Evolutionary conservation across 108 stramenopile genomes (phyloP), one percentile per base, ranked within the genome.

Genomic region (Cylindrotheca fusiformis): DNA sequence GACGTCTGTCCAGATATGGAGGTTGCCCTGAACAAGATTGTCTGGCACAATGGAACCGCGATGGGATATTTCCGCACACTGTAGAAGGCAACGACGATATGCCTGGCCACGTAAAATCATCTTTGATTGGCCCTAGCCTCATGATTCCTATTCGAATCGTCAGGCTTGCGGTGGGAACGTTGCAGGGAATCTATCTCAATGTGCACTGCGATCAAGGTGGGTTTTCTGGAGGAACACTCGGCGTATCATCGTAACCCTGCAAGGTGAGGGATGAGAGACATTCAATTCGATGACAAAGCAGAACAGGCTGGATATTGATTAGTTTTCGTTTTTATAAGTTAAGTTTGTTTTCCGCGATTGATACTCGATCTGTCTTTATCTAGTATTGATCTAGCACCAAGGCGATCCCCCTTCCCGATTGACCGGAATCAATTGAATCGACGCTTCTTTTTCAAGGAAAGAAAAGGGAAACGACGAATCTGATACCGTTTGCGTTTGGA

Each of bases 51-150:
- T 94, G 95, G 93, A 87, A 87, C 58, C 77, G 70, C 31, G 93
- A 96, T 69, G 90, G 91, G 14, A 93, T 88, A 50, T 96, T 93
- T 67, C 60, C 58, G 21, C 96, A 95, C 55, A 90, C 90, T 23
- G 71, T 90, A 79, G 93, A 95, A 55, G 95, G 95, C 20, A 90
- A 93, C 32, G 97, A 97, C 75, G 97, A 97, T 63, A 96, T 96
- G 92, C 93, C 97, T 27, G 63, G 65, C 1, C 65, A 67, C 32
- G 83, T 86, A 27, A 89, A 88, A 44, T 66, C 78, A 0, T 82
- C 75, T 60, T 65, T 97, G 58, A 90, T 96, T 83, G 97, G 97
- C 2, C 75, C 80, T 0, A 82, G 81, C 45, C 65, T 97, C 6
- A 95, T 84, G 62, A 79, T 97, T 64, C 97, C 97, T 4, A 79